Base-by-base conservation (phyloP, 331 rosid species). In the Saraca asoca region DNA sequence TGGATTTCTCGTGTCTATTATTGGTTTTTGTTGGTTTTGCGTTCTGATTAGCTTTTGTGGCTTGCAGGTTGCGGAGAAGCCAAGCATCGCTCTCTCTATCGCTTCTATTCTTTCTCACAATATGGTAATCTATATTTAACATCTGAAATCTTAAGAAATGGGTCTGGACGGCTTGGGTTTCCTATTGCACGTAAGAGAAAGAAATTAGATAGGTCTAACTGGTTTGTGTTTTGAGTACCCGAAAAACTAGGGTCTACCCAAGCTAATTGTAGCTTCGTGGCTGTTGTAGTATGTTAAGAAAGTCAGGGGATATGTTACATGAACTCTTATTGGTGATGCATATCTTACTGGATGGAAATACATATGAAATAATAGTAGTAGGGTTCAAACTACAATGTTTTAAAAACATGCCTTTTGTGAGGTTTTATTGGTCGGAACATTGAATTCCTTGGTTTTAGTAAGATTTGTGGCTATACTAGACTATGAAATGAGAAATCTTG, bases 61-160 rank as follows among this genome's bases (percentile, higher is more conserved):
- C 31, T 50, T 79, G 41, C 75, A 91, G 96, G 96, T 93, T 2
- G 95, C 94, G 10, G 96, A 93, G 88, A 93, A 93, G 80, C 98
- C 96, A 18, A 93, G 96, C 82, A 93, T 93, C 71, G 91, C 98
- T 73, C 85, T 84, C 56, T 85, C 96, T 15, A 85, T 93, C 64
- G 94, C 98, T 38, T 59, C 86, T 39, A 87, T 75, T 53, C 96
- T 92, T 77, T 92, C 98, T 48, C 87, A 24, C 42, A 83, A 91
- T 46, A 85, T 81, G 80, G 98, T 89, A 73, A 54, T 35, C 33
- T 56, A 57, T 42, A 66, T 44, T 45, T 46, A n/a, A 10, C 54
- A 11, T 49, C 51, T 66, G 48, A 18, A 42, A 12, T 43, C 70
- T 33, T 41, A n/a, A 39, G 53, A 31, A 2, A 51, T 59, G 10